Evolutionary conservation across 2,329 filamentous ascomycete genomes (phyloP).

Genomic region (Meredithiella fracta): DNA sequence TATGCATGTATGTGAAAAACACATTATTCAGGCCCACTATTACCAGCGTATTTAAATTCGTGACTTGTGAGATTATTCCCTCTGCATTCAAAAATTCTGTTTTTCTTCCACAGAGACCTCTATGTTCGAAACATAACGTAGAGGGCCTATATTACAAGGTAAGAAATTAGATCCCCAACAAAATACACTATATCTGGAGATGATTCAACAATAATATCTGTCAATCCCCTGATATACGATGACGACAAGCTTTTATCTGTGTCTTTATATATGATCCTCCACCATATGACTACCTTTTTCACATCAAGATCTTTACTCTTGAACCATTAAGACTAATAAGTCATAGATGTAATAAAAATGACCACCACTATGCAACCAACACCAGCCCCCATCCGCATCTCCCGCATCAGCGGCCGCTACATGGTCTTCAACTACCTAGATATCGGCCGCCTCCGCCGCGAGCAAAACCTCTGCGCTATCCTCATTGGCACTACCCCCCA

Average conservation of each 20-base stretch:
- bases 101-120: not conserved
- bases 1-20: too few relatives aligned
- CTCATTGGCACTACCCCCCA: constrained; percentile 80
- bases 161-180: not conserved
- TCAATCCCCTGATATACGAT: constrained; percentile 40
- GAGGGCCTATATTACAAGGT: constrained; percentile 2
- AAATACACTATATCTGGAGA: not conserved
- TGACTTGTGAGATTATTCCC: not conserved
- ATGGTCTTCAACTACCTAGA: constrained; percentile 77
- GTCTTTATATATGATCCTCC: constrained; percentile 13
- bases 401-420: constrained; percentile 62
- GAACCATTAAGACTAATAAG: constrained; percentile 4
- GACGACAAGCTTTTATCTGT: constrained; percentile 23
- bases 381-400: constrained; percentile 51
- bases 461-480: constrained; percentile 72
- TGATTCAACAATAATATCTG: constrained; percentile 26
- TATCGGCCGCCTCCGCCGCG: constrained; percentile 59
- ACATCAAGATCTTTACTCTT: not conserved
- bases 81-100: not conserved
- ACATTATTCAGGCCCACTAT: not conserved
- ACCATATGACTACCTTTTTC: not conserved
- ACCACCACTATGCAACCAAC: not conserved
- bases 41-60: not conserved
- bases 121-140: not conserved
- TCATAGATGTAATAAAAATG: constrained; percentile 9